Evolutionary conservation across 495 filamentous ascomycete genomes (phyloP).

Genomic region (Glutinoglossum americanum): DNA sequence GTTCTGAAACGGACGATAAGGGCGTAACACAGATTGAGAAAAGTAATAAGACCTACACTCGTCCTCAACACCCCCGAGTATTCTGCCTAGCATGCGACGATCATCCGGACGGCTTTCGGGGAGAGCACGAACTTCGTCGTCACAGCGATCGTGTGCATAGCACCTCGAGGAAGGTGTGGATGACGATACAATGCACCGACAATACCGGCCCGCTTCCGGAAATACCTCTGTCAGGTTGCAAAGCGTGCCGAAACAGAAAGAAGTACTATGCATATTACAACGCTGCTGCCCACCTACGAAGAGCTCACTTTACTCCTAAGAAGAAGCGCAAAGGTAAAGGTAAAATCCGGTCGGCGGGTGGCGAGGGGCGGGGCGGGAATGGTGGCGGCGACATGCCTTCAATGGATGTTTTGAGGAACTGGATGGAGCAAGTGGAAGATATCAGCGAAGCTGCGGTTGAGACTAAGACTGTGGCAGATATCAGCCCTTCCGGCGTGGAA

Average conservation of each 20-base stretch:
- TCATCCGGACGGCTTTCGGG: slow-evolving; percentile 71
- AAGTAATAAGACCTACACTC: slow-evolving; percentile 40
- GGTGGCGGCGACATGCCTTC: slow-evolving; percentile 54
- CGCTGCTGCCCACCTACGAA: slow-evolving; percentile 72
- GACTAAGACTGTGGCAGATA: neutral
- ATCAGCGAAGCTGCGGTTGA: neutral
- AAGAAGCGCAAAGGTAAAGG: slow-evolving; percentile 29
- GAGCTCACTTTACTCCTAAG: slow-evolving; percentile 66
- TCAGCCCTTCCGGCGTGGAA: neutral
- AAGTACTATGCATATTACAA: slow-evolving; percentile 87
- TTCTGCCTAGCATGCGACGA: slow-evolving; percentile 52
- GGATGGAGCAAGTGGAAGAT: slow-evolving; percentile 54
- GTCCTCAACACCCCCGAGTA: slow-evolving; percentile 57
- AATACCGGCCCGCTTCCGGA: neutral
- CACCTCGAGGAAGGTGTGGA: slow-evolving; percentile 51
- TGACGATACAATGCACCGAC: slow-evolving; percentile 38
- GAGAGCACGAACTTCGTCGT: slow-evolving; percentile 79
- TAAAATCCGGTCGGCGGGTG: slow-evolving; percentile 24
- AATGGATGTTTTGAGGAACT: slow-evolving; percentile 62
- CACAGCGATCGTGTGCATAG: slow-evolving; percentile 70
- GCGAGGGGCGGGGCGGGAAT: slow-evolving; percentile 9
- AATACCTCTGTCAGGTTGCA: slow-evolving; percentile 46
- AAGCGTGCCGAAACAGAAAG: slow-evolving; percentile 59
- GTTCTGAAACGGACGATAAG: slow-evolving; percentile 27
- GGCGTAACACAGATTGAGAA: slow-evolving; percentile 30